Conservation (phyloP, 768 basidiomycete species). For the Amanita fuliginea region DNA sequence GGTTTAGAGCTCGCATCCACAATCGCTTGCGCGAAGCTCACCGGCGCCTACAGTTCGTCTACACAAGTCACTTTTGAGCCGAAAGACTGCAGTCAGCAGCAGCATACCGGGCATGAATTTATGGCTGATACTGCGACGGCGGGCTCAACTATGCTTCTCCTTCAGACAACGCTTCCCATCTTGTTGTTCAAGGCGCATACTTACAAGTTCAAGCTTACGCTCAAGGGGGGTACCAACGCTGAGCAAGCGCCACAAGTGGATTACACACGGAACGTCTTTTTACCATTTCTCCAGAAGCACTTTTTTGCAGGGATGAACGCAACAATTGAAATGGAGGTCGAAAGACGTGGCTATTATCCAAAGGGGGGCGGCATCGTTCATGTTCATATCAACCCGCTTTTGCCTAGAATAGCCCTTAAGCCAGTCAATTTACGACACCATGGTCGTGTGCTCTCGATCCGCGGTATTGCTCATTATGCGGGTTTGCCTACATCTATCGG, state of each 20-base stretch:
- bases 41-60: slow-evolving; percentile 46
- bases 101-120: slow-evolving; percentile 25
- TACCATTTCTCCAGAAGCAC: slow-evolving; percentile 56
- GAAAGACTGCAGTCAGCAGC: slow-evolving; percentile 19
- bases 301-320: slow-evolving; percentile 25
- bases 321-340: slow-evolving; percentile 31
- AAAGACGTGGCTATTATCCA: slow-evolving; percentile 60
- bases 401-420: slow-evolving; percentile 24
- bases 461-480: slow-evolving; percentile 56
- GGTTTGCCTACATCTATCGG: slow-evolving; percentile 50
- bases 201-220: slow-evolving; percentile 33
- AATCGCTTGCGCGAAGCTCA: slow-evolving; percentile 45
- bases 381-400: slow-evolving; percentile 31
- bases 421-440: slow-evolving; percentile 42
- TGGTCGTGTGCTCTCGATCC: slow-evolving; percentile 37
- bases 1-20: slow-evolving; percentile 56
- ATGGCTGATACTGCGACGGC: slow-evolving; percentile 45
- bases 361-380: slow-evolving; percentile 58
- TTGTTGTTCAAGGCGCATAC: slow-evolving; percentile 38
- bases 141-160: slow-evolving; percentile 58
- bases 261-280: slow-evolving; percentile 51
- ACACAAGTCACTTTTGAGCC: slow-evolving; percentile 45
- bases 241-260: slow-evolving; percentile 65
- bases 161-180: slow-evolving; percentile 64
- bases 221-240: slow-evolving; percentile 69